A percentile compares a stretch with the other conserved stretches of the same genome.
phyloP scores from a whole-genome alignment of 1,284 basidiomycete genomes.

The Inonotus hispidus region DNA sequence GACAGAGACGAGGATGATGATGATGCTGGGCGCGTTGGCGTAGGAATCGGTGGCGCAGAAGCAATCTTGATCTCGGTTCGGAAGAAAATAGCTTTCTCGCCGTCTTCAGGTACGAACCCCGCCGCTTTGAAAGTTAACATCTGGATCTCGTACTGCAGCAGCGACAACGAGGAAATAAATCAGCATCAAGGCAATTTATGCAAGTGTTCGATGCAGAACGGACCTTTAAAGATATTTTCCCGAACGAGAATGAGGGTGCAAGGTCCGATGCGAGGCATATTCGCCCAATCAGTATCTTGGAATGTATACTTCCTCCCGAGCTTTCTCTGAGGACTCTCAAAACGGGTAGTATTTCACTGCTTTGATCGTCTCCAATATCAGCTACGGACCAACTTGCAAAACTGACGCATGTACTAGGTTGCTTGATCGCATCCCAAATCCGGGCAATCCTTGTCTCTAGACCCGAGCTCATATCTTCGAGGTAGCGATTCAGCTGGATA shows the following conservation, averaged over 20 bases:
- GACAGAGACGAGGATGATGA: neutral
- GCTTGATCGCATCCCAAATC: constrained; percentile 5
- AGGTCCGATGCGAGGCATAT: constrained; percentile 3
- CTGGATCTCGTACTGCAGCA: constrained; percentile 10
- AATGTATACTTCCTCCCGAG: neutral
- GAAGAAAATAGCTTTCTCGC: constrained; percentile 6
- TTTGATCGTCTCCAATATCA: neutral
- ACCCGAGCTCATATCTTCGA: neutral
- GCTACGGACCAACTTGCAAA: neutral
- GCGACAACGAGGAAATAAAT: neutral
- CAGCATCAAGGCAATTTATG: neutral
- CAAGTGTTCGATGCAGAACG: neutral
- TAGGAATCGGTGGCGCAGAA: neutral
- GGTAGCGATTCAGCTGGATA: neutral
- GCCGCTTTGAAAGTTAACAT: constrained; percentile 5
- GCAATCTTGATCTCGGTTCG: constrained; percentile 1
- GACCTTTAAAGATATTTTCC: constrained; percentile 7
- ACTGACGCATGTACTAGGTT: neutral
- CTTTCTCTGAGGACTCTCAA: neutral
- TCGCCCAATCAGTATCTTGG: constrained; percentile 7
- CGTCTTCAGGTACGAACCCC: constrained; percentile 7
- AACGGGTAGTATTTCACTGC: neutral
- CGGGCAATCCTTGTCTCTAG: constrained; percentile 6
- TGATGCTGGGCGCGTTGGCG: neutral
- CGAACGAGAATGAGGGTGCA: constrained; percentile 13